These are phyloP conservation scores for Anastatica hierochuntica DNA, from an alignment of 345 rosid species.

Conservation along the genomic window DNA sequence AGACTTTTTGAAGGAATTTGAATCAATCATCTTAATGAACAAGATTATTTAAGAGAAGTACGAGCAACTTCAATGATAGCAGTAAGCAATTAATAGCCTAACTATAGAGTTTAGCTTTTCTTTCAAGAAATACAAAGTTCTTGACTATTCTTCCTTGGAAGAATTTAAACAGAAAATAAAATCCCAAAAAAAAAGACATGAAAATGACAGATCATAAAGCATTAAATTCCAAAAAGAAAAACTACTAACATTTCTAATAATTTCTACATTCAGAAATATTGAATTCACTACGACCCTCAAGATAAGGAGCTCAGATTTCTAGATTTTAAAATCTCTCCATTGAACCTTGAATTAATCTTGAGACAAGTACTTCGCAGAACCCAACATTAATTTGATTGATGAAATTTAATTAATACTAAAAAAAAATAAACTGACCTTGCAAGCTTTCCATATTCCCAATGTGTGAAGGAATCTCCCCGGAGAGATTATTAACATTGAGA, in stretches of 20 bases:
- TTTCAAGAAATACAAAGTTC: conserved; percentile 11
- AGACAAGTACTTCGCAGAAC: background rate
- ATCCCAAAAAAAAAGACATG: conserved; percentile 13
- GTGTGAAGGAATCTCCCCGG: conserved; percentile 65
- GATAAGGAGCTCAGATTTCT: too few relatives aligned
- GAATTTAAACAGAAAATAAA: conserved; percentile 12
- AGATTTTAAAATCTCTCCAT: conserved; percentile 20
- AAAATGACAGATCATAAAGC: conserved; percentile 16
- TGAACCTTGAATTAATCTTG: conserved; percentile 1
- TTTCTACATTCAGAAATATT: background rate
- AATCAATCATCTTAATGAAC: too few relatives aligned
- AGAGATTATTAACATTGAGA: conserved; percentile 75
- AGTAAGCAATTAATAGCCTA: conserved; percentile 8
- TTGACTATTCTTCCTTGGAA: conserved; percentile 16
- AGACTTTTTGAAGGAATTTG: too few relatives aligned
- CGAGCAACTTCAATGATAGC: background rate
- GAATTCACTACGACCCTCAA: background rate
- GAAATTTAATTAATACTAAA: too few relatives aligned
- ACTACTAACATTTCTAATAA: conserved; percentile 9
- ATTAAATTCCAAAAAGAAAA: conserved; percentile 6
- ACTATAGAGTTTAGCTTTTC: too few relatives aligned
- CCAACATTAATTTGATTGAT: too few relatives aligned
- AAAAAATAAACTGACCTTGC: conserved; percentile 54
- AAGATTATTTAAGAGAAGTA: too few relatives aligned
- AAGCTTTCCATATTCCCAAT: conserved; percentile 51